These are phyloP conservation scores for Boletus sp. DNA, from an alignment of 768 basidiomycete genomes.

Conservation along the genomic window DNA sequence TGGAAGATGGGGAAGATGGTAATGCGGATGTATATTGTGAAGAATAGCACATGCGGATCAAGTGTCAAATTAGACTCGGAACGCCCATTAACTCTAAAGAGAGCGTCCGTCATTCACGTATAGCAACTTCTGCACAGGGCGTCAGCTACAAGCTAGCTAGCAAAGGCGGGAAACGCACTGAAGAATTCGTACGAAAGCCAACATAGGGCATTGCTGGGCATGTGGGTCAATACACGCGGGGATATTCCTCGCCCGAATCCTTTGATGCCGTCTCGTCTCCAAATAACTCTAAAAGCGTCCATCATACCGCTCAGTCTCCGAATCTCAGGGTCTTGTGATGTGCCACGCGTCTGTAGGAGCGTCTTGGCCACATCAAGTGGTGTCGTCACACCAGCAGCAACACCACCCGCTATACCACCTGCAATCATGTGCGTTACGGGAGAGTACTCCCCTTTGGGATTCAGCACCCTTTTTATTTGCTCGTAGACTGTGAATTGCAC, in stretches of 20 bases:
- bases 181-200: constrained; percentile 99
- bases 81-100: constrained; percentile 17
- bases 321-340: constrained; percentile 83
- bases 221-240: constrained; percentile 89
- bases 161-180: constrained; percentile 58
- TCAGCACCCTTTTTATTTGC: constrained; percentile 81
- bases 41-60: constrained; percentile 3
- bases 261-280: constrained; percentile 77
- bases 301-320: constrained; percentile 78
- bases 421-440: constrained; percentile 91
- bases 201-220: constrained; percentile 96
- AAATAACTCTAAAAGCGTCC: constrained; percentile 88
- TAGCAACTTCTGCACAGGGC: constrained; percentile 54
- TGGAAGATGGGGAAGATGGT: constrained; percentile 8
- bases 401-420: constrained; percentile 88
- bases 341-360: constrained; percentile 90
- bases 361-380: constrained; percentile 98
- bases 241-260: constrained; percentile 88
- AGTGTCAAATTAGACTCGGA: constrained; percentile 4
- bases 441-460: constrained; percentile 84
- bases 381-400: constrained; percentile 94
- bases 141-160: constrained; percentile 5
- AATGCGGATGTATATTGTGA: constrained; percentile 18
- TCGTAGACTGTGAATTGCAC: constrained; percentile 98
- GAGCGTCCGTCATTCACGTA: constrained; percentile 41